Evolutionary conservation across 2,329 filamentous ascomycete species (phyloP).

Genomic region (Emericellopsis atlantica): DNA sequence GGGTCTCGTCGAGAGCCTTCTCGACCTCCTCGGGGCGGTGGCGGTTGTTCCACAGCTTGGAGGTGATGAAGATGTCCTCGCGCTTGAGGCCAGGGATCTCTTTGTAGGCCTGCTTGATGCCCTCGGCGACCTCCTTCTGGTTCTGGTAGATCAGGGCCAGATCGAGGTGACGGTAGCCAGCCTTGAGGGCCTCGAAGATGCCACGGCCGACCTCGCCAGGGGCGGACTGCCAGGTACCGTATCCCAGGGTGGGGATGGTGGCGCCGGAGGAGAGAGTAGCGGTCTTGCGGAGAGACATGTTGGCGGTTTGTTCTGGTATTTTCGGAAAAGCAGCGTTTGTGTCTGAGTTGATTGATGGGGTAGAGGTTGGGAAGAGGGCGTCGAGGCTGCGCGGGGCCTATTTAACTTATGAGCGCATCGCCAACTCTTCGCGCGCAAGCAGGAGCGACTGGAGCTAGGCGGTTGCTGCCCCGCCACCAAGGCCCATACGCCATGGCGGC

Average conservation of each 20-base stretch:
- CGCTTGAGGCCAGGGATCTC: constrained; percentile 39
- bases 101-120: constrained; percentile 32
- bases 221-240: constrained; percentile 55
- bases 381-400: background rate
- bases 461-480: too few species aligned
- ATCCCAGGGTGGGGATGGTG: constrained; percentile 48
- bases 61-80: constrained; percentile 49
- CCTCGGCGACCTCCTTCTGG: constrained; percentile 44
- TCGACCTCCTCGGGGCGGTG: constrained; percentile 48
- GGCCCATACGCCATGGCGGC: too few species aligned
- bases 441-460: too few species aligned
- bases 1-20: constrained; percentile 39
- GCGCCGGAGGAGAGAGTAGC: constrained; percentile 51
- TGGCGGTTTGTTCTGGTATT: constrained; percentile 3
- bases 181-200: constrained; percentile 49
- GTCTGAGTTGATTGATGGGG: background rate
- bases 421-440: too few species aligned
- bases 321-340: background rate
- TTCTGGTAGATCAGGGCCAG: constrained; percentile 48
- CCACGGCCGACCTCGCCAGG: constrained; percentile 52
- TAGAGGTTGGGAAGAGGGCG: background rate
- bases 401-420: background rate
- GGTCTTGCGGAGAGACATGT: constrained; percentile 43
- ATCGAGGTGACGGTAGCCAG: constrained; percentile 52
- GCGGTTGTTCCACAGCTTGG: constrained; percentile 51